phyloP scores from a whole-genome alignment of 2,329 filamentous ascomycete genomes.

The Hypomyces perniciosus region DNA sequence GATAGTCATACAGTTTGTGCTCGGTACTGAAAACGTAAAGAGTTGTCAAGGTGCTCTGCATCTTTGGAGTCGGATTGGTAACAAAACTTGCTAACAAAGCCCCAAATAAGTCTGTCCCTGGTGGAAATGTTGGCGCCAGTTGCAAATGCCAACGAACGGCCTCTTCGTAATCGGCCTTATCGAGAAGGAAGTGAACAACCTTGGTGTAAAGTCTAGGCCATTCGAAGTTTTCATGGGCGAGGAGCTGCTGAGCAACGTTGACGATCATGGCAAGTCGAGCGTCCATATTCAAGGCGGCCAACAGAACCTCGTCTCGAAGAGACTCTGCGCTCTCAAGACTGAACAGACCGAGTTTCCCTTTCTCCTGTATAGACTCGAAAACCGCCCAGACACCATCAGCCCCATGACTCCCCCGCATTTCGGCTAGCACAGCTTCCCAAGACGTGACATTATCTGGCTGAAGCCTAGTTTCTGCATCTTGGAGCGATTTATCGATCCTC shows the following conservation, averaged over 20 bases:
- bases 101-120: conserved; percentile 35
- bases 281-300: conserved; percentile 22
- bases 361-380: conserved; percentile 19
- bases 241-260: conserved; percentile 28
- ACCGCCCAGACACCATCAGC: conserved; percentile 23
- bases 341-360: conserved; percentile 17
- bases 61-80: conserved; percentile 27
- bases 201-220: conserved; percentile 49
- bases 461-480: conserved; percentile 2
- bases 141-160: conserved; percentile 44
- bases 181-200: conserved; percentile 39
- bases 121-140: conserved; percentile 38
- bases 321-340: conserved; percentile 17
- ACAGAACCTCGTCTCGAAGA: conserved; percentile 26
- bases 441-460: conserved; percentile 12
- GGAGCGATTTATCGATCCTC: background rate
- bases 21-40: conserved; percentile 41
- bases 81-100: conserved; percentile 39
- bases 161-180: conserved; percentile 30
- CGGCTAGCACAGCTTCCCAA: conserved; percentile 18
- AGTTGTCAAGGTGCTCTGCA: conserved; percentile 35
- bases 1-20: conserved; percentile 42
- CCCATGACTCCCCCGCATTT: conserved; percentile 17
- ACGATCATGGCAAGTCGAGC: conserved; percentile 22
- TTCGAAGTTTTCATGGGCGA: conserved; percentile 28